Percentiles rank a stretch among this genome's conserved stretches.
Evolutionary conservation across 2,329 filamentous ascomycete species (phyloP).

Genomic region (Dendrostoma leiphaemia): DNA sequence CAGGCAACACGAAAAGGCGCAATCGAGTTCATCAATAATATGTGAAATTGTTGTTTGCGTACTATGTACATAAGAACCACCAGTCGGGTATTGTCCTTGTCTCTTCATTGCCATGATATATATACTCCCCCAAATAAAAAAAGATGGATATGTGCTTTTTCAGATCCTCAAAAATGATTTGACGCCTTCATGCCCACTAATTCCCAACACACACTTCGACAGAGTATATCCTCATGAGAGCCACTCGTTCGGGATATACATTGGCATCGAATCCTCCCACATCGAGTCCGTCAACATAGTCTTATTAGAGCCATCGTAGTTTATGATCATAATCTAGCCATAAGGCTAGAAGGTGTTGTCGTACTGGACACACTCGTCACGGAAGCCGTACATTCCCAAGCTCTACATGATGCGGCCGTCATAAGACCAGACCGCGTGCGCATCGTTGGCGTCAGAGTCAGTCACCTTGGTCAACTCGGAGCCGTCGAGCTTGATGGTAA

Average conservation of each 20-base stretch:
- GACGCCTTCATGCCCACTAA: too few species aligned
- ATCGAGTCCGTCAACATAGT: conserved; percentile 27
- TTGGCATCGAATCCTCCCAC: conserved; percentile 32
- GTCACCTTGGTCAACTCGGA: conserved; percentile 34
- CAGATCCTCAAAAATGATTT: too few species aligned
- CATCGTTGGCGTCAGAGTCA: conserved; percentile 36
- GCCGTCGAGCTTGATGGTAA: conserved; percentile 39
- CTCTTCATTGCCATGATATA: too few species aligned
- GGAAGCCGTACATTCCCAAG: conserved; percentile 41
- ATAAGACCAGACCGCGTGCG: conserved; percentile 41
- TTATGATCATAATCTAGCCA: conserved; percentile 41
- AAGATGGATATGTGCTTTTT: too few species aligned
- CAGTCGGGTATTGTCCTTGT: too few species aligned
- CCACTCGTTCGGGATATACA: conserved; percentile 8
- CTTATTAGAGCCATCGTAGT: conserved; percentile 35
- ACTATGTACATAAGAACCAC: too few species aligned
- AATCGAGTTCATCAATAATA: too few species aligned
- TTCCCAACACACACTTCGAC: too few species aligned
- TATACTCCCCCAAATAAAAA: too few species aligned
- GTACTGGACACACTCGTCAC: conserved; percentile 37
- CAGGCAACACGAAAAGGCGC: too few species aligned
- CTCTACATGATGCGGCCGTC: conserved; percentile 40
- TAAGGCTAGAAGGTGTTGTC: conserved; percentile 44
- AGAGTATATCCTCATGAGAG: background rate
- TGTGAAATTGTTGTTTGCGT: too few species aligned